Evolutionary conservation across 2,329 filamentous ascomycete genomes (phyloP).

Genomic region (Colletotrichum sublineola): DNA sequence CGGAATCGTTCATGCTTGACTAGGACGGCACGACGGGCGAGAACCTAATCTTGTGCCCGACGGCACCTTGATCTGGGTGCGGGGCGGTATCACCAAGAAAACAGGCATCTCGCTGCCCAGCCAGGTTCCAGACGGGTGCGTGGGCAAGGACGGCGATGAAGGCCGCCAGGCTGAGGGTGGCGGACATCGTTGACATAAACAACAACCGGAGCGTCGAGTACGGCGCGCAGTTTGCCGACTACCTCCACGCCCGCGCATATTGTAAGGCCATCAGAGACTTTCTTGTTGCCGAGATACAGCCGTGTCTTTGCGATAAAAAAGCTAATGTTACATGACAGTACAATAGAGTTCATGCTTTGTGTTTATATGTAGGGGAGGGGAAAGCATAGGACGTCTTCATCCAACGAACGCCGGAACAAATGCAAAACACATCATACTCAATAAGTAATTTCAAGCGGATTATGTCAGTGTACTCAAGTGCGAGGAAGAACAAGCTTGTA

Average conservation of each 20-base stretch:
- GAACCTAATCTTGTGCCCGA: background rate
- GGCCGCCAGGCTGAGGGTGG: background rate
- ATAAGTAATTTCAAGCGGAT: too few species aligned
- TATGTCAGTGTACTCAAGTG: too few species aligned
- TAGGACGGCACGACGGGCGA: background rate
- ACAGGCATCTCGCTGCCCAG: background rate
- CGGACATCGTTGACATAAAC: background rate
- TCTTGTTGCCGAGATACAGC: background rate
- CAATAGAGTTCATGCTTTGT: background rate
- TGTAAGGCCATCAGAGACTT: too few species aligned
- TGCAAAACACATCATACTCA: too few species aligned
- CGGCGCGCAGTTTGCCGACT: background rate
- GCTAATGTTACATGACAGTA: background rate
- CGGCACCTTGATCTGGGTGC: background rate
- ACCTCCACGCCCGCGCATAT: background rate
- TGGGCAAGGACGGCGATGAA: background rate
- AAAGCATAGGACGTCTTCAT: too few species aligned
- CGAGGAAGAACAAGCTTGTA: too few species aligned
- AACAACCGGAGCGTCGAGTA: background rate
- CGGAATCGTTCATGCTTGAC: background rate
- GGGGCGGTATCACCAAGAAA: background rate
- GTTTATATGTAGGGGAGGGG: background rate
- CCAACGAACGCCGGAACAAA: too few species aligned
- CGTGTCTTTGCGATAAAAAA: background rate
- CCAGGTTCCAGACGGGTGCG: background rate